Base-by-base conservation (phyloP, 2,329 filamentous ascomycete genomes). In the Arthrinium phaeospermum region DNA sequence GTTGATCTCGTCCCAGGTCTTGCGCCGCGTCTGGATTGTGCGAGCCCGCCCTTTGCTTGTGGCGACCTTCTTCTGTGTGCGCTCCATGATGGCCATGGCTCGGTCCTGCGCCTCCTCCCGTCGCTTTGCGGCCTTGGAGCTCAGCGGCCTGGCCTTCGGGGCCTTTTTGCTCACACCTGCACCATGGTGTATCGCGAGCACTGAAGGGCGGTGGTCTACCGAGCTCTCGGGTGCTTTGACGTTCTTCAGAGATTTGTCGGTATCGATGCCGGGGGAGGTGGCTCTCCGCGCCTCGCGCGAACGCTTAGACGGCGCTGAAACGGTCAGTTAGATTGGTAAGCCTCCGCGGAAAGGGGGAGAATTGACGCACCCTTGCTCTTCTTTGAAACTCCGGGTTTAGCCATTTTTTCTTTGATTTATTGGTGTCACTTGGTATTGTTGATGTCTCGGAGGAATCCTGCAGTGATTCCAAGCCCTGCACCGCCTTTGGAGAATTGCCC, bases 231-330 rank as follows among this genome's bases (percentile, higher is more conserved):
- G 89, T 14, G 87, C 85, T 73, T 86, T 84, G 72, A 88, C 82
- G 49, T 89, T 84, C 79, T 92, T 92, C 30, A 93, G 85, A 8
- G 91, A 92, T 82, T 93, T 93, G 86, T 94, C 91, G 61, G 89
- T 89, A 82, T 93, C 84, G 81, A 94, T 91, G 77, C 90, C 86
- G 37, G 92, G 91, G 4, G 92, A 93, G 22, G 90, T 90, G 67
- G 91, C 93, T 75, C 93, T 91, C 79, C 93, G 90, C 53, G 92
- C 92, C 72, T 92, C 92, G 75, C 93, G 92, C 70, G 93, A 95
- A 84, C 92, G 92, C 72, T 90, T 82, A 5, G 92, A 93, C 51
- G 86, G 85, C 71, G 85, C 91, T 93, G 79, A 24, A 19, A 27
- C 24, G 10, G 64, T 75, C 78, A 4, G 57, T 41, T 16, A 61